Percentiles rank a stretch among this genome's conserved stretches.
These are phyloP conservation scores for Pestalotiopsis sp. DNA, from an alignment of 2,329 filamentous ascomycete genomes.

Conservation along the genomic window DNA sequence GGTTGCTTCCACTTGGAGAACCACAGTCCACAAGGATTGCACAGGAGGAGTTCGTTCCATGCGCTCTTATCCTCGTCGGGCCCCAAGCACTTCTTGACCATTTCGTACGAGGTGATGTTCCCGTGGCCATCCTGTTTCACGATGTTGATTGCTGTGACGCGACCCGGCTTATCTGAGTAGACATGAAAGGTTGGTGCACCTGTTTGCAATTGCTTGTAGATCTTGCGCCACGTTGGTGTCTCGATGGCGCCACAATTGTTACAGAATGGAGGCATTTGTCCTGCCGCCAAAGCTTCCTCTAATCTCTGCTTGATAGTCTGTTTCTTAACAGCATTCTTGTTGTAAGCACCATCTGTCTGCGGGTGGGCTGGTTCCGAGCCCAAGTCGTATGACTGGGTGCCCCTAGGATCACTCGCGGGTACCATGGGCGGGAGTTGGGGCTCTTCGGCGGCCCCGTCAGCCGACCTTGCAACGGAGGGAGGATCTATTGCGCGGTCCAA, in stretches of 20 bases:
- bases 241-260: slow-evolving; percentile 93
- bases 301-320: slow-evolving; percentile 61
- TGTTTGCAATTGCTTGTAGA: slow-evolving; percentile 76
- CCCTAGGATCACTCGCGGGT: slow-evolving; percentile 51
- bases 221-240: slow-evolving; percentile 94
- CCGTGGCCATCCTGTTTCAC: slow-evolving; percentile 65
- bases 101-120: slow-evolving; percentile 67
- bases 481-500: slow-evolving; percentile 20
- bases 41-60: slow-evolving; percentile 77
- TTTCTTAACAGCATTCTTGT: slow-evolving; percentile 69
- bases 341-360: slow-evolving; percentile 48
- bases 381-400: slow-evolving; percentile 31
- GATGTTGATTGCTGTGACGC: slow-evolving; percentile 74
- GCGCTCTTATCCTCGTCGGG: slow-evolving; percentile 63
- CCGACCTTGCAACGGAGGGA: slow-evolving; percentile 21
- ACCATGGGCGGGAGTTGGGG: slow-evolving; percentile 35
- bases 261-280: slow-evolving; percentile 86
- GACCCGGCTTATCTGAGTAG: slow-evolving; percentile 72
- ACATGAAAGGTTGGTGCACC: slow-evolving; percentile 73
- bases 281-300: slow-evolving; percentile 69
- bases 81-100: slow-evolving; percentile 75
- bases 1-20: slow-evolving; percentile 85
- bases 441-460: slow-evolving; percentile 25
- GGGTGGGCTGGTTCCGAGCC: slow-evolving; percentile 42
- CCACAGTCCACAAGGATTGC: slow-evolving; percentile 97